Conservation (phyloP, 495 filamentous ascomycete species). For the Xylaria castorea region DNA sequence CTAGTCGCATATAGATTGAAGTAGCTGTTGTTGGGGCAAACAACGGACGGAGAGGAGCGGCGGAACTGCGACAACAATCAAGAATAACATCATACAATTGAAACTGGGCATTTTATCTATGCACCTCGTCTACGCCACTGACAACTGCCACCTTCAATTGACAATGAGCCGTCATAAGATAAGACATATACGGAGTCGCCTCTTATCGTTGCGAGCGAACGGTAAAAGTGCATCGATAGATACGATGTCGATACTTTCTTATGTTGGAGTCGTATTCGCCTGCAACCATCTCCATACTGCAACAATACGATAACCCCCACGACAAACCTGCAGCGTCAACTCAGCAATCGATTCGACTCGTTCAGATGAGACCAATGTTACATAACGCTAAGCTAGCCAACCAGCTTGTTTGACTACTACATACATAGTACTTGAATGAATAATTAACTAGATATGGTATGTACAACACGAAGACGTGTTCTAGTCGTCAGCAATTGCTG, state of each 20-base stretch:
- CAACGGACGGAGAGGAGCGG: background rate
- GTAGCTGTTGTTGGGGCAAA: background rate
- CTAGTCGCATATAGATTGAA: background rate
- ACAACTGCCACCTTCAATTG: background rate
- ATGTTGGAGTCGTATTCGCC: background rate
- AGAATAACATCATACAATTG: background rate
- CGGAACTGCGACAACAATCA: background rate
- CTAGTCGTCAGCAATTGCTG: background rate
- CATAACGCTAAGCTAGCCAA: background rate
- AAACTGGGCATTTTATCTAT: background rate
- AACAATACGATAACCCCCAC: background rate
- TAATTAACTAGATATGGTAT: background rate
- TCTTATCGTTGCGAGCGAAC: background rate
- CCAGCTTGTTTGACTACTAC: background rate
- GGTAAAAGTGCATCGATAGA: background rate
- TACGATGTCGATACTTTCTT: background rate
- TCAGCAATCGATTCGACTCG: background rate
- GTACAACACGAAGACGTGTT: background rate
- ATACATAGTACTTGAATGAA: background rate
- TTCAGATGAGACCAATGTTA: constrained; percentile 1
- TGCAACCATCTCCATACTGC: constrained; percentile 12
- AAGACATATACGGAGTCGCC: background rate
- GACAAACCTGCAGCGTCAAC: background rate
- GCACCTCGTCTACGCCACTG: background rate
- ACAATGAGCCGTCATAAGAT: background rate